phyloP scores from a whole-genome alignment of 495 filamentous ascomycete species.

The Terfezia claveryi region DNA sequence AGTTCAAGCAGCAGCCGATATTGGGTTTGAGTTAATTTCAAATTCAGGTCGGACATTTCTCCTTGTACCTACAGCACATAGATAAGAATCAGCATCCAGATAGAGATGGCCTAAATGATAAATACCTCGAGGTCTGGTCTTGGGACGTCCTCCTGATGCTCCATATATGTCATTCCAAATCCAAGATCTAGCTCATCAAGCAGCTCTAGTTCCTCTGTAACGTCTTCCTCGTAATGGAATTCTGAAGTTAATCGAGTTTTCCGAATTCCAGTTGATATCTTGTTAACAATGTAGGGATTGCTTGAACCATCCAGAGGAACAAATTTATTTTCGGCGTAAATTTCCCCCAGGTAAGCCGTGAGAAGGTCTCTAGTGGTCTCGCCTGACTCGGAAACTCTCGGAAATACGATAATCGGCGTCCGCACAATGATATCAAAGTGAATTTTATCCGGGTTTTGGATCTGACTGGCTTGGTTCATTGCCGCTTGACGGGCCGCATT shows the following conservation, averaged over 20 bases:
- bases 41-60: conserved; percentile 73
- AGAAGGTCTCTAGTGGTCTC: conserved; percentile 46
- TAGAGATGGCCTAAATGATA: neutral
- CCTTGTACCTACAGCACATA: conserved; percentile 37
- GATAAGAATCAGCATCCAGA: neutral
- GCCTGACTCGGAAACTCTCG: conserved; percentile 41
- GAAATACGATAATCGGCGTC: conserved; percentile 90
- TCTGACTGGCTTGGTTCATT: conserved; percentile 77
- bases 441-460: conserved; percentile 75
- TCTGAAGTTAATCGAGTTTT: conserved; percentile 77
- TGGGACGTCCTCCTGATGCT: conserved; percentile 52
- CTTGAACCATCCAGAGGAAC: conserved; percentile 54
- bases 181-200: conserved; percentile 89
- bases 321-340: conserved; percentile 88
- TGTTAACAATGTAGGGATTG: conserved; percentile 52
- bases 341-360: conserved; percentile 86
- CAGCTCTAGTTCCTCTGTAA: conserved; percentile 73
- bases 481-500: conserved; percentile 90
- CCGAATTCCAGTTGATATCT: conserved; percentile 73
- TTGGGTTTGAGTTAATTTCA: conserved; percentile 74
- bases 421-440: conserved; percentile 84
- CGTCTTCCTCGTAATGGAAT: conserved; percentile 54
- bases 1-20: conserved; percentile 71
- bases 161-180: conserved; percentile 73
- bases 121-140: conserved; percentile 60